These are phyloP conservation scores for Helichrysum umbraculigerum DNA, from an alignment of 129 eudicot genomes.

Conservation along the genomic window DNA sequence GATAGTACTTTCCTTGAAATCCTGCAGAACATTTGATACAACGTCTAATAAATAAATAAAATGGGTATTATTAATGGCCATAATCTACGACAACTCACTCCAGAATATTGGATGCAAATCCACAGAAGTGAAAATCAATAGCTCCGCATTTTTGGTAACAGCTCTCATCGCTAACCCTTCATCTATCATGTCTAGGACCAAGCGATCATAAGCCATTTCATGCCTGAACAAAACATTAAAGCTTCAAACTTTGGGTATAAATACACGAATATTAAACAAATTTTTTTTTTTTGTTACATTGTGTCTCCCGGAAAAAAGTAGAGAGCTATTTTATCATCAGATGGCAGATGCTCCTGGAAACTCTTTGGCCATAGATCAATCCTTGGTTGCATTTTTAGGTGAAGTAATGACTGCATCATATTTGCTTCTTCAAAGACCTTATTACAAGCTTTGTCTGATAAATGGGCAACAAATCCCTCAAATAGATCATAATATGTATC, in stretches of 20 bases:
- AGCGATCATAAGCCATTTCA: constrained; percentile 36
- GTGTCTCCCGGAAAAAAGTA: constrained; percentile 46
- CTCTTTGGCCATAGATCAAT: constrained; percentile 53
- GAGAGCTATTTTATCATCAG: constrained; percentile 47
- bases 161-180: constrained; percentile 55
- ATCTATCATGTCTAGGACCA: constrained; percentile 49
- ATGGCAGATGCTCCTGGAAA: constrained; percentile 36
- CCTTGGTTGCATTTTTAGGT: constrained; percentile 49
- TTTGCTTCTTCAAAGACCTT: constrained; percentile 47
- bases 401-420: constrained; percentile 38
- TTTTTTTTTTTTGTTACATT: constrained; percentile 18
- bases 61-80: background rate
- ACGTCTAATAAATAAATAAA: constrained; percentile 13
- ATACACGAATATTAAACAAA: too few relatives aligned
- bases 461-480: constrained; percentile 52
- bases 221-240: constrained; percentile 23
- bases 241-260: background rate
- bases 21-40: constrained; percentile 38
- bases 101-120: constrained; percentile 40
- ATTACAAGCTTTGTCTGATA: constrained; percentile 49
- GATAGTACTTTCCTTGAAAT: constrained; percentile 48
- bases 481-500: constrained; percentile 22
- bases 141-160: constrained; percentile 49
- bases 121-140: constrained; percentile 52
- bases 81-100: constrained; percentile 36